Evolutionary conservation across 2,329 filamentous ascomycete genomes (phyloP).

Genomic region (Dothidotthia symphoricarpi): DNA sequence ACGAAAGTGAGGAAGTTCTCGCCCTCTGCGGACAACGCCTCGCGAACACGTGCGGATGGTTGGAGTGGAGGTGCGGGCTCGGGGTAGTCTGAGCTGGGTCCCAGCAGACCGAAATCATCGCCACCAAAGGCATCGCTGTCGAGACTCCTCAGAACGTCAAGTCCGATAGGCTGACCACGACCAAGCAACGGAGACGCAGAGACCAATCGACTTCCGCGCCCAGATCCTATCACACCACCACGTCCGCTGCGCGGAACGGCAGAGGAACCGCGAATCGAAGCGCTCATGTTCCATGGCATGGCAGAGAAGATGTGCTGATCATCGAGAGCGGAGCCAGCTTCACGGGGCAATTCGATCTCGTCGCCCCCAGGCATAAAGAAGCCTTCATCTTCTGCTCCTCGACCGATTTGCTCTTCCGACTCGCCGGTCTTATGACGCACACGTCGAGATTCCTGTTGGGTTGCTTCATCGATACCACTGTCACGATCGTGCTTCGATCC

Average conservation of each 20-base stretch:
- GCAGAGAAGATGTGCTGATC: slow-evolving; percentile 64
- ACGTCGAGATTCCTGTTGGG: slow-evolving; percentile 33
- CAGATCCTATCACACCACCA: slow-evolving; percentile 41
- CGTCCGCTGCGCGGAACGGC: slow-evolving; percentile 43
- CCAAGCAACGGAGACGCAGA: slow-evolving; percentile 62
- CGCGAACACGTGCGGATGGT: slow-evolving; percentile 46
- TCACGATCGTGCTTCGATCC: slow-evolving; percentile 38
- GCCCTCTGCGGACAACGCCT: slow-evolving; percentile 58
- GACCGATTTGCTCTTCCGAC: slow-evolving; percentile 35
- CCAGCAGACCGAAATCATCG: slow-evolving; percentile 17
- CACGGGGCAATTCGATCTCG: slow-evolving; percentile 68
- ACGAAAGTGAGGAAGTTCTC: slow-evolving; percentile 64
- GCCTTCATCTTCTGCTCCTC: slow-evolving; percentile 38
- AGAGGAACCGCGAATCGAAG: slow-evolving; percentile 55
- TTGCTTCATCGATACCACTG: slow-evolving; percentile 35
- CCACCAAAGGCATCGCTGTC: slow-evolving; percentile 27
- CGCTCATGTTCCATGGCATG: slow-evolving; percentile 68
- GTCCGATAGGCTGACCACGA: slow-evolving; percentile 40
- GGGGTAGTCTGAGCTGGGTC: slow-evolving; percentile 20
- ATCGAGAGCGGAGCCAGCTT: slow-evolving; percentile 63
- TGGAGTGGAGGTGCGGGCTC: slow-evolving; percentile 6
- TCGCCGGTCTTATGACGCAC: slow-evolving; percentile 35
- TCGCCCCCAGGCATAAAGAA: slow-evolving; percentile 31
- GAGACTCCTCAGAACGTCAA: slow-evolving; percentile 31
- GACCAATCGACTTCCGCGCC: slow-evolving; percentile 50